A percentile compares a stretch with the other conserved stretches of the same genome.
Evolutionary conservation across 371 early-diverging fungal species (phyloP).

Genomic region (Mucor indicus): DNA sequence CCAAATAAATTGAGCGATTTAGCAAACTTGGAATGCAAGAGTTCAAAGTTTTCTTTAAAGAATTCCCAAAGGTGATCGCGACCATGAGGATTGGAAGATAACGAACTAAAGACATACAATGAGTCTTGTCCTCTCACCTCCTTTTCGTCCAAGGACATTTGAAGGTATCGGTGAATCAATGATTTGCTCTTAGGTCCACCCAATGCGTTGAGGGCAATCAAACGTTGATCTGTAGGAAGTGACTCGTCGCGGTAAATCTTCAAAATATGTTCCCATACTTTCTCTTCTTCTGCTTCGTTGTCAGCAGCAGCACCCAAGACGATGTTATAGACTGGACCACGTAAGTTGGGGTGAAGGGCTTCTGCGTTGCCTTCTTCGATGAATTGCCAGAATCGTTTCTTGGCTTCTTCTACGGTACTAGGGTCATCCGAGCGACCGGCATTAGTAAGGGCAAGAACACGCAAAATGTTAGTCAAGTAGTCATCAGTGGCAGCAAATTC

Average conservation of each 20-base stretch:
- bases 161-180: constrained; percentile 57
- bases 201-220: constrained; percentile 73
- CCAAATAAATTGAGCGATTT: constrained; percentile 76
- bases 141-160: constrained; percentile 67
- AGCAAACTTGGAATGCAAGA: constrained; percentile 65
- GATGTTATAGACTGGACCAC: constrained; percentile 76
- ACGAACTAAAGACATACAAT: constrained; percentile 55
- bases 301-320: constrained; percentile 63
- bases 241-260: constrained; percentile 69
- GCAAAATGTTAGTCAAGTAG: constrained; percentile 44
- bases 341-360: constrained; percentile 81
- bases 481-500: constrained; percentile 47
- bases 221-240: constrained; percentile 70
- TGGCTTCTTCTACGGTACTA: constrained; percentile 37
- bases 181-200: constrained; percentile 66
- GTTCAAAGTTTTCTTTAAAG: constrained; percentile 71
- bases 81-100: constrained; percentile 59
- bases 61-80: constrained; percentile 78
- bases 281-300: constrained; percentile 57
- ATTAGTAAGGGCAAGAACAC: constrained; percentile 43
- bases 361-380: constrained; percentile 36
- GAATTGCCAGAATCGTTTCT: constrained; percentile 44
- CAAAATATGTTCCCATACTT: constrained; percentile 67
- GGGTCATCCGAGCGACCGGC: constrained; percentile 42
- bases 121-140: constrained; percentile 85